A percentile compares a stretch with the other conserved stretches of the same genome.
phyloP scores from a whole-genome alignment of 768 basidiomycete genomes.

The Suillus luteus region DNA sequence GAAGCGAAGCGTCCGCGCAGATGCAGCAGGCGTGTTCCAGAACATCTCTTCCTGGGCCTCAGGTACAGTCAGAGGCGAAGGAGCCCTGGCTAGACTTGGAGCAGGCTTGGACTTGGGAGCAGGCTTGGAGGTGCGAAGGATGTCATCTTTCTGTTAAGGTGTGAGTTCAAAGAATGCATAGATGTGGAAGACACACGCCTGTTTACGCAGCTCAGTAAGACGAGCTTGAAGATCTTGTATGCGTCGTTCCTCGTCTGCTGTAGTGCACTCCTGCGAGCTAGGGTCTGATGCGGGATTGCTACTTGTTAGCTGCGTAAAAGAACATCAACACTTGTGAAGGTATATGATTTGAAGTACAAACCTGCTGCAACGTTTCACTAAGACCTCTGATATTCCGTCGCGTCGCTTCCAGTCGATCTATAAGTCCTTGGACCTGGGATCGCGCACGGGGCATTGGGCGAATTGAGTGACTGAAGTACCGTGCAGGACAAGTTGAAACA shows the following conservation, averaged over 20 bases:
- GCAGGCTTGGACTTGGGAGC: constrained; percentile 20
- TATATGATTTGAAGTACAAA: constrained; percentile 13
- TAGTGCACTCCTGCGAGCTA: constrained; percentile 29
- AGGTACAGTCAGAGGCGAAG: constrained; percentile 22
- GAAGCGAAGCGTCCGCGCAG: constrained; percentile 61
- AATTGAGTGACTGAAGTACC: constrained; percentile 45
- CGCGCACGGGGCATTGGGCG: constrained; percentile 52
- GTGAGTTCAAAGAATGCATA: not conserved
- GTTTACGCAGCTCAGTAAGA: constrained; percentile 42
- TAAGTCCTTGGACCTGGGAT: constrained; percentile 39
- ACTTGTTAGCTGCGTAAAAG: constrained; percentile 13
- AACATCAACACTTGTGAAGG: not conserved
- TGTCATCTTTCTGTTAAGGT: constrained; percentile 28
- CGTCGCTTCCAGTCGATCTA: constrained; percentile 40
- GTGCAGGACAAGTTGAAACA: constrained; percentile 28
- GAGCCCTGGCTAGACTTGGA: constrained; percentile 18
- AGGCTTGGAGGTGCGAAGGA: constrained; percentile 28
- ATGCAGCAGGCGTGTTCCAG: constrained; percentile 60
- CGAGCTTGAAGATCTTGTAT: constrained; percentile 45
- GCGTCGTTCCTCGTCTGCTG: constrained; percentile 42
- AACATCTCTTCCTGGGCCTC: constrained; percentile 56
- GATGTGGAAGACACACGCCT: constrained; percentile 32
- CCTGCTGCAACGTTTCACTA: constrained; percentile 41
- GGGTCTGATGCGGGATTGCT: constrained; percentile 23
- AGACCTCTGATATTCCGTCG: constrained; percentile 40